Conservation (phyloP, 495 filamentous ascomycete species). For the Lasiosphaeris hirsuta region DNA sequence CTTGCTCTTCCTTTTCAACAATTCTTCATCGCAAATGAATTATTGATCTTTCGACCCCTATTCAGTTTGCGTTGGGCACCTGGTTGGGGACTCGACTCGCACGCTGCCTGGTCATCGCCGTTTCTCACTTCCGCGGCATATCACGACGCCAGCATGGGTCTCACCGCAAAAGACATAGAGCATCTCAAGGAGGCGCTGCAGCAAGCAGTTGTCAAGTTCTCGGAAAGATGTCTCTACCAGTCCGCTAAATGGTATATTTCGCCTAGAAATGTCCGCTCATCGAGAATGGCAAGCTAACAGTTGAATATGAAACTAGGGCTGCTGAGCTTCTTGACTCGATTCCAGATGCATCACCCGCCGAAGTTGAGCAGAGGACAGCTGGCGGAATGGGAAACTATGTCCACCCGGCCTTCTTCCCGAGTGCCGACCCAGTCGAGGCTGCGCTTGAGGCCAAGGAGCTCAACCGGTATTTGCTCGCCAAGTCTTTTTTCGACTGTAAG, state of each 20-base stretch:
- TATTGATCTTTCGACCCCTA: too few species aligned
- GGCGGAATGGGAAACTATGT: constrained; percentile 28
- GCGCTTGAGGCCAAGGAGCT: constrained; percentile 76
- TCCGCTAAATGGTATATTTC: constrained; percentile 84
- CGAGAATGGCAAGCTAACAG: background rate
- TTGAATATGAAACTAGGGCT: constrained; percentile 56
- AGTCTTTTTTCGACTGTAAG: constrained; percentile 91
- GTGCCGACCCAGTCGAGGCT: constrained; percentile 63
- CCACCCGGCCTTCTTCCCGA: constrained; percentile 47
- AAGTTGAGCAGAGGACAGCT: constrained; percentile 36
- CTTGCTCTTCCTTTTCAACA: too few species aligned
- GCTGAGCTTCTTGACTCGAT: constrained; percentile 91
- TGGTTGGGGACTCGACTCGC: too few species aligned
- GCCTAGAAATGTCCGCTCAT: background rate
- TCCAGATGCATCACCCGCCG: constrained; percentile 40
- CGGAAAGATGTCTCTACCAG: constrained; percentile 92
- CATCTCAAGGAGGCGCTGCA: constrained; percentile 64
- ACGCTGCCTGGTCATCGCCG: background rate
- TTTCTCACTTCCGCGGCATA: background rate
- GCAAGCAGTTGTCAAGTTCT: constrained; percentile 82
- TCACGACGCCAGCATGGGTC: constrained; percentile 22
- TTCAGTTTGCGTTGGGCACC: too few species aligned
- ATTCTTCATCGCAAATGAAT: too few species aligned
- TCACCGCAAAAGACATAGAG: constrained; percentile 45
- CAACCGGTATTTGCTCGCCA: constrained; percentile 81